Evolutionary conservation across 1,139 yeast genomes (phyloP), one percentile per base, ranked within the genome.

Genomic region (Candida mesenterica): DNA sequence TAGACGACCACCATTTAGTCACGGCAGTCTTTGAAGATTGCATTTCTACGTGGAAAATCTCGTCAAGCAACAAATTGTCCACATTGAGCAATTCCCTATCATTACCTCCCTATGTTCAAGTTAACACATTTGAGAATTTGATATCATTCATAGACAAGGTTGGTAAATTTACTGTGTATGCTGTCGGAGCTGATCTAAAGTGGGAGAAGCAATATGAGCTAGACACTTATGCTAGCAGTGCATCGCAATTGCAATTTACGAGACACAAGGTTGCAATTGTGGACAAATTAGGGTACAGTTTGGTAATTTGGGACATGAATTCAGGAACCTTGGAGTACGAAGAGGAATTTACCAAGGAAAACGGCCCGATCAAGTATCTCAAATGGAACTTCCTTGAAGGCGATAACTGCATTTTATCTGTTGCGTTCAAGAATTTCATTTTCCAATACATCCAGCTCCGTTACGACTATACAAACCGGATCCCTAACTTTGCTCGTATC

Each of bases 401-500:
- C 49, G 43, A 52, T 75, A 92, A 84, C 58, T 84, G 89, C 31
- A 76, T 90, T 8, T 64, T 90, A 20, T 84, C 95, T 0, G 79
- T 89, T 23, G 96, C 96, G 0, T 89, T 87, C 48, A 62, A 65
- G 8, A 62, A 77, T 14, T 68, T 72, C 40, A 86, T 85, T 1
- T 56, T 82, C 4, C 60, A 88, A 10, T 88, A 82, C 53, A 82
- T 95, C 0, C 96, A 89, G 55, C 64, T 87, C 42, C 73, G 97
- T 38, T 88, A 84, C 55, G 97, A 90, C 52, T 90, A 90, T 53
- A 88, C 96, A 4, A 86, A 87, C 50, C 68, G 72, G 19, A 72
- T 80, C 0, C 92, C 96, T 1, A 72, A 92, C 0, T 90, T 85
- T 71, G 77, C 85, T 0, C 80, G 86, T 1, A 76, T 90, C 42